Evolutionary conservation across 768 basidiomycete genomes (phyloP).

Genomic region (Suillus subaureus): DNA sequence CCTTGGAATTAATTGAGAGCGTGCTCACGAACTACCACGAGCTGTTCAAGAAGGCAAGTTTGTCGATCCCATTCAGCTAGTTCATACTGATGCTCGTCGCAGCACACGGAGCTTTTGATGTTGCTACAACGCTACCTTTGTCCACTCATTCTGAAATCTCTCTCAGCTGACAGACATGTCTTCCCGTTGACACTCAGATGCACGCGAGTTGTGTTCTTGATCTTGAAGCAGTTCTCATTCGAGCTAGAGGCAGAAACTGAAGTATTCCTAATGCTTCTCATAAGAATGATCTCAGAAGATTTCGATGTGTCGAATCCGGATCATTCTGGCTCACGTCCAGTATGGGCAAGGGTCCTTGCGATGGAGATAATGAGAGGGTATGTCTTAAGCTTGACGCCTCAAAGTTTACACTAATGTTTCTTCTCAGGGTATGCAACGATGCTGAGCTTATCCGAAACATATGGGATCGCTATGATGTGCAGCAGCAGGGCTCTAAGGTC

Average conservation of each 20-base stretch:
- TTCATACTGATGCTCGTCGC: conserved; percentile 11
- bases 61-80: background rate
- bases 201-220: conserved; percentile 90
- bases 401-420: background rate
- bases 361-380: conserved; percentile 93
- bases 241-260: conserved; percentile 85
- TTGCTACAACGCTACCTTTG: conserved; percentile 91
- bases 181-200: conserved; percentile 91
- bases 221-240: conserved; percentile 86
- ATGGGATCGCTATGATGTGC: conserved; percentile 78
- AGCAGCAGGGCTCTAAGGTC: conserved; percentile 63
- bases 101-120: conserved; percentile 84
- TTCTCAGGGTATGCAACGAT: conserved; percentile 70
- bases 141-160: conserved; percentile 82
- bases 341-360: conserved; percentile 89
- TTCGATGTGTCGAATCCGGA: conserved; percentile 31
- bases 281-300: conserved; percentile 64
- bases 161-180: conserved; percentile 77
- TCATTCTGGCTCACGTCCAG: conserved; percentile 47
- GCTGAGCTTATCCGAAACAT: conserved; percentile 75
- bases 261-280: conserved; percentile 78
- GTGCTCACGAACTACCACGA: conserved; percentile 90
- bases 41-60: conserved; percentile 75
- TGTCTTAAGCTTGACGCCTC: conserved; percentile 9
- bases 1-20: conserved; percentile 94